Percentiles rank a stretch among this genome's conserved stretches.
phyloP scores from a whole-genome alignment of 768 basidiomycete genomes.

The Tylopilus rubrobrunneus region DNA sequence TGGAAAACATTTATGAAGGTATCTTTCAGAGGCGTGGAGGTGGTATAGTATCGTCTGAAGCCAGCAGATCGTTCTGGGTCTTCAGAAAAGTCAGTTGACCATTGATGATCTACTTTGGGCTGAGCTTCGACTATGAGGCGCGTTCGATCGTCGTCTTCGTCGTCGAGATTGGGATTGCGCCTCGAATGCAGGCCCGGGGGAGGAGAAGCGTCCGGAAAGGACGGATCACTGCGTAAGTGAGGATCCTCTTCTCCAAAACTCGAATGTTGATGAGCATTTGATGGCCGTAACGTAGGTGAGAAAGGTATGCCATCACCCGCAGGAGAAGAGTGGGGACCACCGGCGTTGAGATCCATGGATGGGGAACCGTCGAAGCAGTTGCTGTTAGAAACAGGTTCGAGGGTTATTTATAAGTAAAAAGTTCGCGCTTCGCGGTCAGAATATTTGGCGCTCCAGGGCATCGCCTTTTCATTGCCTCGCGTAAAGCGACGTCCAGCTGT shows the following conservation, averaged over 20 bases:
- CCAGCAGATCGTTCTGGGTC: slow-evolving; percentile 51
- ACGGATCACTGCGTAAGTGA: slow-evolving; percentile 30
- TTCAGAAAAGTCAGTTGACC: slow-evolving; percentile 20
- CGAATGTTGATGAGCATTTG: slow-evolving; percentile 9
- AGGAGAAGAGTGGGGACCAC: slow-evolving; percentile 41
- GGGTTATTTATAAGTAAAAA: neutral
- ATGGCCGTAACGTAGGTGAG: slow-evolving; percentile 21
- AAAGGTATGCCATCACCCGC: slow-evolving; percentile 46
- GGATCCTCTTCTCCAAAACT: slow-evolving; percentile 16
- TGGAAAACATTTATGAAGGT: slow-evolving; percentile 54
- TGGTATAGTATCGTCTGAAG: slow-evolving; percentile 37
- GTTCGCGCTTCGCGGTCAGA: neutral
- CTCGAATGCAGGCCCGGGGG: slow-evolving; percentile 40
- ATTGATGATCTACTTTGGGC: slow-evolving; percentile 25
- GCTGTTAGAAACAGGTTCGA: neutral
- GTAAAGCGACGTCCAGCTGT: neutral
- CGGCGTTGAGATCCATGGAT: slow-evolving; percentile 11
- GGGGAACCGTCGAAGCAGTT: neutral
- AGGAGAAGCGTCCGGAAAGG: slow-evolving; percentile 43
- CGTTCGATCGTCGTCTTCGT: slow-evolving; percentile 52
- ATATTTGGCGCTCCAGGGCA: neutral
- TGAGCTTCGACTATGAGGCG: slow-evolving; percentile 51
- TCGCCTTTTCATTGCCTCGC: neutral
- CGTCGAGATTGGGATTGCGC: neutral
- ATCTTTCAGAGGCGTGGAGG: slow-evolving; percentile 57